Conservation (phyloP, 306 rosid species). For the Malus fusca region DNA sequence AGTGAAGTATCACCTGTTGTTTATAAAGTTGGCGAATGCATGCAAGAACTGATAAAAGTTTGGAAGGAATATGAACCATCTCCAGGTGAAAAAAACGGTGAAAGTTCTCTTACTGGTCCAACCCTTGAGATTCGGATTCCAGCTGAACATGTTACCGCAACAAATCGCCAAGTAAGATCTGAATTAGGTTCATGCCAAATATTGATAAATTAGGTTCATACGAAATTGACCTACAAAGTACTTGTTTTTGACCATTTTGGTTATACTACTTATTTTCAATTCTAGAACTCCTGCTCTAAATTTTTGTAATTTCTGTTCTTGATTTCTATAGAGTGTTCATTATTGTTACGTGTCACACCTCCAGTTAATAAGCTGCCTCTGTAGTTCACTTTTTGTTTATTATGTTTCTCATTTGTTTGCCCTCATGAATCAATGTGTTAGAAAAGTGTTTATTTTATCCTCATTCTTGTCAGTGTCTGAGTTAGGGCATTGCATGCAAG, state of each 20-base stretch:
- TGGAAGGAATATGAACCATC: conserved; percentile 71
- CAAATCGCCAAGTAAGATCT: conserved; percentile 84
- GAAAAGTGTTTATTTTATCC: neutral
- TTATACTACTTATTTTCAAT: neutral
- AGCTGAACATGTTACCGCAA: conserved; percentile 81
- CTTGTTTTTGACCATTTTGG: neutral
- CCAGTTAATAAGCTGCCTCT: neutral
- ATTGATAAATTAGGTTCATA: neutral
- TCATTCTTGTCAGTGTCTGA: neutral
- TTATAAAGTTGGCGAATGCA: conserved; percentile 90
- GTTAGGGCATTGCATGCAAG: neutral
- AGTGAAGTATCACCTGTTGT: conserved; percentile 57
- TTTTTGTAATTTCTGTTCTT: neutral
- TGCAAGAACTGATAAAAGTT: conserved; percentile 86
- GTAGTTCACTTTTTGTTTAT: neutral
- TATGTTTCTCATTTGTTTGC: neutral
- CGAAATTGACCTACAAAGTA: neutral
- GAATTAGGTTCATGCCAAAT: neutral
- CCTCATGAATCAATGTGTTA: neutral
- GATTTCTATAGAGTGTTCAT: neutral
- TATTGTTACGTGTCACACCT: neutral
- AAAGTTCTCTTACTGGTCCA: conserved; percentile 61
- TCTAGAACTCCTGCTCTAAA: neutral
- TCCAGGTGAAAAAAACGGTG: conserved; percentile 49
- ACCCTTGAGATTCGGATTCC: conserved; percentile 89